A percentile compares a stretch with the other conserved stretches of the same genome.
phyloP scores from a whole-genome alignment of 306 rosid species.

The Boehmeria nivea region DNA sequence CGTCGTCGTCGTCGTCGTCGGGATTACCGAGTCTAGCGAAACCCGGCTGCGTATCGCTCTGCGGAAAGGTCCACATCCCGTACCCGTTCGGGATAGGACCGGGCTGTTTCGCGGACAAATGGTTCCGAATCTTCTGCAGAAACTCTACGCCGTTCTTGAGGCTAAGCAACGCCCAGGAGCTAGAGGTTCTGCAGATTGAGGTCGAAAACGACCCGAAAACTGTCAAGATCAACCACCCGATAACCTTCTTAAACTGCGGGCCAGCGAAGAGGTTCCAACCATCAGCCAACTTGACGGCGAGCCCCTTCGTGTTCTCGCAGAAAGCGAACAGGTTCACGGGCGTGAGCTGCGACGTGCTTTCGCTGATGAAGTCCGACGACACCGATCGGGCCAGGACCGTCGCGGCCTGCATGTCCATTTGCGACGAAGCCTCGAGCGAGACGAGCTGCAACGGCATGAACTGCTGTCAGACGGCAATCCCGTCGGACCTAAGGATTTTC shows the following conservation, averaged over 20 bases:
- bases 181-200: not conserved
- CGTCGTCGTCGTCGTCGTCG: not conserved
- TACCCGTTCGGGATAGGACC: conserved; percentile 21
- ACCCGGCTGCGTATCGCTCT: not conserved
- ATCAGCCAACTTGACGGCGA: not conserved
- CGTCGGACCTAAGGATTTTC: not conserved
- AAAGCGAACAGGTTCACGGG: not conserved
- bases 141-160: not conserved
- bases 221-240: not conserved
- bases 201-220: not conserved
- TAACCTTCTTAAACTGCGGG: not conserved
- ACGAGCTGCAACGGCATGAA: conserved; percentile 5
- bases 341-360: conserved; percentile 10
- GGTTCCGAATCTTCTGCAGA: conserved; percentile 13
- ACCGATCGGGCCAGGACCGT: not conserved
- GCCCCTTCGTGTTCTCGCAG: conserved; percentile 31
- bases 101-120: conserved; percentile 1
- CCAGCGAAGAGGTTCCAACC: no score
- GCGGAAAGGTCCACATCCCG: conserved; percentile 7
- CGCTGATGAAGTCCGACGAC: not conserved
- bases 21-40: not conserved
- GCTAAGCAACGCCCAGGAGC: not conserved
- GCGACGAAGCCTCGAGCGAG: not conserved
- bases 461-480: conserved; percentile 21
- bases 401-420: conserved; percentile 5